Evolutionary conservation across 371 early-diverging fungal genomes (phyloP), one percentile per base, ranked within the genome.

Genomic region (Rhizopus stolonifer): DNA sequence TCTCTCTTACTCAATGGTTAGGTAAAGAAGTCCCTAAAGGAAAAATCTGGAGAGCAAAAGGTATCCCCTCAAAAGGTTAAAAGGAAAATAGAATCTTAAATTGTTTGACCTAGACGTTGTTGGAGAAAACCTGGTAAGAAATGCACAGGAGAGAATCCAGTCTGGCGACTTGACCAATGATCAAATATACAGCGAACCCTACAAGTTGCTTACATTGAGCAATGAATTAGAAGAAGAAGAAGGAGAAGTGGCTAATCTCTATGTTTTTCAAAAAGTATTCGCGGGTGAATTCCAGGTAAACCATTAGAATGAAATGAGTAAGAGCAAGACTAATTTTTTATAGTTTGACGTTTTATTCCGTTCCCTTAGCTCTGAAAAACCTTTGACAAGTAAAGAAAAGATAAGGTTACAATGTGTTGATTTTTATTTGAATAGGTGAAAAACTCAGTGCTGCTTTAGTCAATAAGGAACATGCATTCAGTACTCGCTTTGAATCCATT

Each of bases 401-500:
- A 4, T n/a, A 5, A 21, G 0, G 31, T 23, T 8, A 52, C 15
- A 29, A 19, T 29, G 32, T 32, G 26, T 22, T 29, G 29, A 29
- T 11, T 29, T 29, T 29, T 24, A 39, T n/a, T n/a, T n/a, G 31
- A 54, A 29, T 32, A 69, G 70, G 63, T 29, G 76, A 59, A 54
- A 29, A 46, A 1, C 49, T 56, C 29, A 52, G 46, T 34, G 13
- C 61, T 9, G 57, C 63, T 32, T 53, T 68, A 19, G 58, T 57
- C 7, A 56, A 50, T 17, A 59, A 62, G 18, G 68, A 58, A 46
- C 23, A 58, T 5, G 61, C 55, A 13, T 95, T 93, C 60, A 86
- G 92, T 47, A 26, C 65, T 13, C 74, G 88, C 15, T 97, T 97
- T 60, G 92, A 94, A 60, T 42, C 73, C 0, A 79, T 73, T 0